These are phyloP conservation scores for Phialophora verrucosa DNA, from an alignment of 2,329 filamentous ascomycete genomes.

Conservation along the genomic window DNA sequence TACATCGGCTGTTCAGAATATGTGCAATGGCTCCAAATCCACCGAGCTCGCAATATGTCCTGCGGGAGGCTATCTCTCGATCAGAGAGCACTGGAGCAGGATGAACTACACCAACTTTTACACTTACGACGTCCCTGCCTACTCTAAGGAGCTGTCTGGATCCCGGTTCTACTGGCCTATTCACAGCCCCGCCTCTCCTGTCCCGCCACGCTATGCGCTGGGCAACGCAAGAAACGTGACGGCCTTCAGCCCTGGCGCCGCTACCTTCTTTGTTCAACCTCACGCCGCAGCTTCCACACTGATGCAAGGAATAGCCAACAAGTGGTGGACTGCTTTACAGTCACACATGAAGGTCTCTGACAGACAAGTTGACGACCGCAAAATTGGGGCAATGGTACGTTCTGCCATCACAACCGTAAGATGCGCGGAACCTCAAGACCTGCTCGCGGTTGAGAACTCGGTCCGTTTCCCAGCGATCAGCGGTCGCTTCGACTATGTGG, in stretches of 20 bases:
- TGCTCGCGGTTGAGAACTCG: background rate
- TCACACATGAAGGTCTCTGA: conserved; percentile 9
- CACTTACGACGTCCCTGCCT: conserved; percentile 16
- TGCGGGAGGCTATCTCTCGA: conserved; percentile 20
- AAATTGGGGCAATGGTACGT: conserved; percentile 5
- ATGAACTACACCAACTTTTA: conserved; percentile 18
- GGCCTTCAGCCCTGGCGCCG: background rate
- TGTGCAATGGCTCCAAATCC: conserved; percentile 12
- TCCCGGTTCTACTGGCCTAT: conserved; percentile 23
- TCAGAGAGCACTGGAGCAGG: conserved; percentile 20
- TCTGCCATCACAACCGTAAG: conserved; percentile 11
- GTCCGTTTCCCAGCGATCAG: conserved; percentile 17
- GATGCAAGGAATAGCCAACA: conserved; percentile 15
- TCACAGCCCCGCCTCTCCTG: conserved; percentile 12
- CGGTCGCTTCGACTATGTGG: conserved; percentile 19
- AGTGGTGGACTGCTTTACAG: conserved; percentile 19
- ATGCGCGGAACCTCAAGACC: background rate
- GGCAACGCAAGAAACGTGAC: conserved; percentile 7
- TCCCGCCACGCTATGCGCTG: conserved; percentile 19
- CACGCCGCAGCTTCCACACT: conserved; percentile 18
- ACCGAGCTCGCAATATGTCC: conserved; percentile 18
- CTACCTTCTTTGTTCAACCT: conserved; percentile 20
- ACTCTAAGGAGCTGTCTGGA: conserved; percentile 17
- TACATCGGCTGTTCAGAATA: background rate
- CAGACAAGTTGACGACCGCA: conserved; percentile 20